phyloP scores from a whole-genome alignment of 495 filamentous ascomycete species.

The Aspergillus nanangensis region DNA sequence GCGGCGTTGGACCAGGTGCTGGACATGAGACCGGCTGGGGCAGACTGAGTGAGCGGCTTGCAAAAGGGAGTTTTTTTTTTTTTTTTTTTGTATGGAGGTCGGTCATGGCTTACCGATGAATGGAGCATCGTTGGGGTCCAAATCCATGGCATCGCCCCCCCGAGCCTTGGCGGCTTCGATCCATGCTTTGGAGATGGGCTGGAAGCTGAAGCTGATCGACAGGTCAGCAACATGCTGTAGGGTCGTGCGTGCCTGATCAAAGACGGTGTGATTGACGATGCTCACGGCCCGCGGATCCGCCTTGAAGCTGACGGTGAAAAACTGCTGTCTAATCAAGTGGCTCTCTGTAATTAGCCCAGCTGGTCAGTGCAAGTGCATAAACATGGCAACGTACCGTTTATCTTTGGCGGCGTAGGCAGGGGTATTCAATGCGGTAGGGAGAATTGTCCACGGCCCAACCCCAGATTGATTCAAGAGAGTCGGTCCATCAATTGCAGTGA shows the following conservation, averaged over 20 bases:
- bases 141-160: not conserved
- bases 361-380: too few relatives aligned
- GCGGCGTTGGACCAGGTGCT: conserved; percentile 14
- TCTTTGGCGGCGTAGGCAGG: not conserved
- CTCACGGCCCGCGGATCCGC: not conserved
- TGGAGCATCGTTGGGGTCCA: not conserved
- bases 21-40: conserved; percentile 7
- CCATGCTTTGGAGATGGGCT: not conserved
- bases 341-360: not conserved
- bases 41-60: conserved; percentile 16
- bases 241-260: not conserved
- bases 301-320: not conserved
- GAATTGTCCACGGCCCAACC: not conserved
- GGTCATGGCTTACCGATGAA: not conserved
- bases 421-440: not conserved
- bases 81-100: too few relatives aligned
- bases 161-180: not conserved
- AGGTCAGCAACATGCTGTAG: not conserved
- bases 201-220: not conserved
- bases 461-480: not conserved
- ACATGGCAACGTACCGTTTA: not conserved
- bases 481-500: not conserved
- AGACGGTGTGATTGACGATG: not conserved
- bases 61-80: too few relatives aligned
- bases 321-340: not conserved